Conservation (phyloP, 805 yeast genomes). For the Kluyveromyces wickerhamii region DNA sequence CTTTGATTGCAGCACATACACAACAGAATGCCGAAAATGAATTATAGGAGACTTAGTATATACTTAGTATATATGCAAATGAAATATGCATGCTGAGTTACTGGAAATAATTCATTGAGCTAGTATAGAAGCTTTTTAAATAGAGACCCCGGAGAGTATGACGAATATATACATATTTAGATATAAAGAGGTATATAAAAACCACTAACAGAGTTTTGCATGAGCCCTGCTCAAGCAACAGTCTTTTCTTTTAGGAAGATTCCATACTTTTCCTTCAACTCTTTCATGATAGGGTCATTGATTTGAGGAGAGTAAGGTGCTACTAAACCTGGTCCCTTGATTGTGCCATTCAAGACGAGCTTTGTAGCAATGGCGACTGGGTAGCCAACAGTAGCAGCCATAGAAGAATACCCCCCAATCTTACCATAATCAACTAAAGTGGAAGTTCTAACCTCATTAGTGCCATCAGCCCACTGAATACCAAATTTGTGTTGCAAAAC, state of each 20-base stretch:
- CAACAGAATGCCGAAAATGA: too few relatives aligned
- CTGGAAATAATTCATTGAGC: too few relatives aligned
- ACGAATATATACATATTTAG: too few relatives aligned
- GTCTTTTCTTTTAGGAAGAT: slow-evolving; percentile 88
- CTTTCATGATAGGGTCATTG: slow-evolving; percentile 84
- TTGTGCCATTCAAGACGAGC: slow-evolving; percentile 76
- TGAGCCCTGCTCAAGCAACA: slow-evolving; percentile 28
- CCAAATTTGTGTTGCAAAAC: slow-evolving; percentile 96
- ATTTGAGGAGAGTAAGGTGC: slow-evolving; percentile 92
- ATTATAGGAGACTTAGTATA: too few relatives aligned
- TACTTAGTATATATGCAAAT: too few relatives aligned
- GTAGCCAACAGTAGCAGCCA: slow-evolving; percentile 98
- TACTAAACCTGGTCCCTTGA: slow-evolving; percentile 70
- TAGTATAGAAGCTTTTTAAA: too few relatives aligned
- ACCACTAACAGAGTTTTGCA: too few relatives aligned
- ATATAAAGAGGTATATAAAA: too few relatives aligned
- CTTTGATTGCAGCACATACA: too few relatives aligned
- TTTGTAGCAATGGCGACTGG: slow-evolving; percentile 95
- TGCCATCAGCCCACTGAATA: slow-evolving; percentile 92
- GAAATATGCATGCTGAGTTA: too few relatives aligned
- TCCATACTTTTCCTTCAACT: slow-evolving; percentile 82
- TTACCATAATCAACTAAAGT: slow-evolving; percentile 91
- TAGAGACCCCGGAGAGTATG: too few relatives aligned
- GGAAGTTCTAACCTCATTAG: slow-evolving; percentile 85
- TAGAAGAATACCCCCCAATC: slow-evolving; percentile 85